Evolutionary conservation across 2,329 filamentous ascomycete genomes (phyloP).

Genomic region (Phyllosticta capitalensis): DNA sequence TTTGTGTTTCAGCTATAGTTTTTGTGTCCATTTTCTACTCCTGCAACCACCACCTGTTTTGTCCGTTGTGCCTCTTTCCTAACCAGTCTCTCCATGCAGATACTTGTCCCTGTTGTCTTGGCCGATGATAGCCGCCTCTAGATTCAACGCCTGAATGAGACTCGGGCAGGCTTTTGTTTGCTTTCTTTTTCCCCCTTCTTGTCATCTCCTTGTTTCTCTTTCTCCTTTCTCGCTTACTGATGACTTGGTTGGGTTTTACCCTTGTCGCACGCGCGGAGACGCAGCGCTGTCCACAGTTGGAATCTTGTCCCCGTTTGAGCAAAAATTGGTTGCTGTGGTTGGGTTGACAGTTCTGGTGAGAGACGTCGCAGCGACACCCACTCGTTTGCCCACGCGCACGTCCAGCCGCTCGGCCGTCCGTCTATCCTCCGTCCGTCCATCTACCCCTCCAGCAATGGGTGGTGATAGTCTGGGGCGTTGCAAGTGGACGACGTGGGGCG

Average conservation of each 20-base stretch:
- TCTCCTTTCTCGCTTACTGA: background rate
- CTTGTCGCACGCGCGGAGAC: background rate
- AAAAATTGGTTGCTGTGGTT: background rate
- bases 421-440: background rate
- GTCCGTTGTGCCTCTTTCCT: background rate
- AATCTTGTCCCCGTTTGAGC: background rate
- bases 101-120: background rate
- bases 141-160: conserved; percentile 12
- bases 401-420: background rate
- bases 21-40: background rate
- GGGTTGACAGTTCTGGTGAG: too few relatives aligned
- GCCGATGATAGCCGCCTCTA: conserved; percentile 11
- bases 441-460: background rate
- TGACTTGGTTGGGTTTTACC: background rate
- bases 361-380: background rate
- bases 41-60: background rate
- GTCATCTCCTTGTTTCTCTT: background rate
- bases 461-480: background rate
- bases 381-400: background rate
- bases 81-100: background rate
- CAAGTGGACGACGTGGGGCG: background rate
- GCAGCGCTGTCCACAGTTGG: background rate
- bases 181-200: background rate
- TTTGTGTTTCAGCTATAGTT: background rate
- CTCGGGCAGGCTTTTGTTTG: conserved; percentile 7